These are phyloP conservation scores for Starmera caribaea DNA, from an alignment of 805 yeast genomes.

Conservation along the genomic window DNA sequence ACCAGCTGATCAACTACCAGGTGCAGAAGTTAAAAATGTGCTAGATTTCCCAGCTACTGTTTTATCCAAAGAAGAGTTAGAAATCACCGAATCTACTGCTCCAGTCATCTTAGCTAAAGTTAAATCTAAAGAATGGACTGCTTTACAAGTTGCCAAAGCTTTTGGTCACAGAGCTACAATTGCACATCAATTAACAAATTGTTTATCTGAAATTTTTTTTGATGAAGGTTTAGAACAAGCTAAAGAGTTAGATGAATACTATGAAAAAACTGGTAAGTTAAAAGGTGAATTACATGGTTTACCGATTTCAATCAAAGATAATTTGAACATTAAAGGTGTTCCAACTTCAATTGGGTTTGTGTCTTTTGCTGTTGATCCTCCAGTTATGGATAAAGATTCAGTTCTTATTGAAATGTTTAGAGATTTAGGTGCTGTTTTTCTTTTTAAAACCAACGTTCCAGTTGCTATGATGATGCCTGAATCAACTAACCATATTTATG, in stretches of 20 bases:
- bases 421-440: conserved; percentile 42
- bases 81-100: conserved; percentile 18
- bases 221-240: conserved; percentile 52
- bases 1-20: conserved; percentile 5
- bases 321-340: conserved; percentile 30
- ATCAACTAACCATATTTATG: conserved; percentile 33
- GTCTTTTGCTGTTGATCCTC: conserved; percentile 29
- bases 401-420: conserved; percentile 30
- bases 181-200: conserved; percentile 43
- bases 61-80: conserved; percentile 25
- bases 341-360: conserved; percentile 42
- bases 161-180: conserved; percentile 49
- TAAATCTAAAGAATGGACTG: conserved; percentile 23
- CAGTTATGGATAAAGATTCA: conserved; percentile 23
- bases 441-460: conserved; percentile 45
- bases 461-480: conserved; percentile 42
- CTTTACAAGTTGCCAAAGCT: conserved; percentile 40
- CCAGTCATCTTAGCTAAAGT: conserved; percentile 17
- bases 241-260: conserved; percentile 41
- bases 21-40: conserved; percentile 25
- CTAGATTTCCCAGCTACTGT: conserved; percentile 25
- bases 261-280: conserved; percentile 33
- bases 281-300: conserved; percentile 62
- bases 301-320: conserved; percentile 51
- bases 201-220: conserved; percentile 30